Percentiles rank a stretch among this genome's conserved stretches.
Evolutionary conservation across 768 basidiomycete genomes (phyloP).

Genomic region (Galerina marginata): DNA sequence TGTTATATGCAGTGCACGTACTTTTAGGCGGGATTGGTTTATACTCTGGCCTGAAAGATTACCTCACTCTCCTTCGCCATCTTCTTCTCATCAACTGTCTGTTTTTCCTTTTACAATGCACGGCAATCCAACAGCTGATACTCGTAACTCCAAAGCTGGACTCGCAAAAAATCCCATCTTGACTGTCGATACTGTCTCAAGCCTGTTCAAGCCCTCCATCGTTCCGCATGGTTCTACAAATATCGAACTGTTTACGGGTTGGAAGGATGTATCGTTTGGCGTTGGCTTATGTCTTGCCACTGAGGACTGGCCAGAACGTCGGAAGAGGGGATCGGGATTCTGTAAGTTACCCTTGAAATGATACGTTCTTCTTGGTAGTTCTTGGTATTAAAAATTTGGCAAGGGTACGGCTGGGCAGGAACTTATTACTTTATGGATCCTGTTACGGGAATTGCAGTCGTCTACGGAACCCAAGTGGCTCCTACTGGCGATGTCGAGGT

Average conservation of each 20-base stretch:
- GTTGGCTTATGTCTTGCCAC: conserved; percentile 31
- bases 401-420: conserved; percentile 43
- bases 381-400: background rate
- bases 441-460: conserved; percentile 37
- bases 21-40: conserved; percentile 37
- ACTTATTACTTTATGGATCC: conserved; percentile 42
- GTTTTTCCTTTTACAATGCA: background rate
- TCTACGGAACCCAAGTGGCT: conserved; percentile 38
- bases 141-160: conserved; percentile 9
- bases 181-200: conserved; percentile 19
- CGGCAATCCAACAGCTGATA: background rate
- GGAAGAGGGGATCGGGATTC: conserved; percentile 36
- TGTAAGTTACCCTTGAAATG: conserved; percentile 28
- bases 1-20: conserved; percentile 19
- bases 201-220: conserved; percentile 25
- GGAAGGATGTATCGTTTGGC: conserved; percentile 30
- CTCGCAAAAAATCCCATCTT: conserved; percentile 22
- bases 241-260: conserved; percentile 14
- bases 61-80: conserved; percentile 37
- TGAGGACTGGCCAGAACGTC: conserved; percentile 31
- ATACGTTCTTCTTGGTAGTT: background rate
- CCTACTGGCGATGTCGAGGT: conserved; percentile 32
- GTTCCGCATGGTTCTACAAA: background rate
- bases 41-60: conserved; percentile 33
- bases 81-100: conserved; percentile 35